Base-by-base conservation (phyloP, 2,329 filamentous ascomycete species). In the Microdochium paspali region DNA sequence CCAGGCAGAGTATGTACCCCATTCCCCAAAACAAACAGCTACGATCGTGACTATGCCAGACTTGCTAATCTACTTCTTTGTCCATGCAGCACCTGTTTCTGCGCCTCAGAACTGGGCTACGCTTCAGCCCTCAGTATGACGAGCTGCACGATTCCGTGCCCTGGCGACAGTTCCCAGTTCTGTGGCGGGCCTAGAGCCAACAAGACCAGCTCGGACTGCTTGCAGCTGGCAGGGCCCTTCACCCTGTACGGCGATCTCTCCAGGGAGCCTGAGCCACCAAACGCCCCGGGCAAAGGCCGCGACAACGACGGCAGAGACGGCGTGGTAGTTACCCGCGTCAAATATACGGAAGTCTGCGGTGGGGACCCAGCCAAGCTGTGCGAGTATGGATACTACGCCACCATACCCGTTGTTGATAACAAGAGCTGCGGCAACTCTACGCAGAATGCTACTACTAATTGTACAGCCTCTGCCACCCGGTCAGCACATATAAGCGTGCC, bases 221-320 rank as follows among this genome's bases (percentile, higher is more conserved):
- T 28, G 43, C 6, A 21, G 32, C 40, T 20, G 4, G 35, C 35
- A 21, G 35, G 35, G 12, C 62, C 73, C 6, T 60, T 75, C 18
- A 73, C 66, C 2, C 57, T 75, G 12, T 76, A 74, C 58, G 69
- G 61, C 42, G 58, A 63, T 47, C 51, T 69, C 12, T 49, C 52
- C 23, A 54, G 56, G 26, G 60, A 64, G 25, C 49, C 50, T 3
- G 51, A 52, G 25, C 64, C 54, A 25, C 59, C 54, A 1, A 58
- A 48, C 3, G 68, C 70, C 1, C 69, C 69, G 1, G 56, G 54
- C 2, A 57, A 58, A 51, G 57, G 58, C 18, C 54, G 60, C 55
- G 20, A 60, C 60, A 61, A 59, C 53, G 15, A 50, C 51, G 31
- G n/a, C n/a, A n/a, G n/a, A n/a, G n/a, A 45, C 30, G 26, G 40